Percentiles rank a stretch among this genome's conserved stretches.
These are phyloP conservation scores for Amanita pallidorosea DNA, from an alignment of 768 basidiomycete genomes.

Conservation along the genomic window DNA sequence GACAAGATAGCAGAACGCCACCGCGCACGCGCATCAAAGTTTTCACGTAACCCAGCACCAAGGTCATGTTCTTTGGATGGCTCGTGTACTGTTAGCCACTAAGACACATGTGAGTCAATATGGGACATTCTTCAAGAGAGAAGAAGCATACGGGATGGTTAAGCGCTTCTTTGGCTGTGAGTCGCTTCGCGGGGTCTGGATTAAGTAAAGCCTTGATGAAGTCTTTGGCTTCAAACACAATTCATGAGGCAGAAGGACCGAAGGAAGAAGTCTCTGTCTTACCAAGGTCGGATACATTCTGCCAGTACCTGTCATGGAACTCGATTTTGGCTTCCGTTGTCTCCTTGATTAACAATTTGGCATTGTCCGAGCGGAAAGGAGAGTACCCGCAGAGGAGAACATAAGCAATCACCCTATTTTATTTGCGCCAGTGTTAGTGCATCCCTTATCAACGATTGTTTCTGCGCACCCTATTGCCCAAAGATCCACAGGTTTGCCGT, in stretches of 20 bases:
- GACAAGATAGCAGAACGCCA: conserved; percentile 65
- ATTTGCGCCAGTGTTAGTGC: not conserved
- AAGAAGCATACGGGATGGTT: conserved; percentile 21
- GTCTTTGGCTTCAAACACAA: conserved; percentile 50
- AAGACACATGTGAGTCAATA: not conserved
- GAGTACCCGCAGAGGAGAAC: conserved; percentile 92
- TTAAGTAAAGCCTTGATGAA: conserved; percentile 70
- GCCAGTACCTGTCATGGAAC: conserved; percentile 94
- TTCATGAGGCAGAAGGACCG: not conserved
- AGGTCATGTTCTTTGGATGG: conserved; percentile 70
- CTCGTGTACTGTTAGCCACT: conserved; percentile 35
- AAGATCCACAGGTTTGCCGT: conserved; percentile 87
- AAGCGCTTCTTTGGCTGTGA: conserved; percentile 64
- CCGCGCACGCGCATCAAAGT: conserved; percentile 66
- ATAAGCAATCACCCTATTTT: conserved; percentile 79
- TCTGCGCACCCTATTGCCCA: conserved; percentile 79
- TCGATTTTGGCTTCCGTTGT: conserved; percentile 79
- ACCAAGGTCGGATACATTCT: conserved; percentile 77
- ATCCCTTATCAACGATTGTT: not conserved
- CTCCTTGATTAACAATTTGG: conserved; percentile 65
- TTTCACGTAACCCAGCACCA: conserved; percentile 57
- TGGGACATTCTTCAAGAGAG: not conserved
- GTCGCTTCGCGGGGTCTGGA: conserved; percentile 59
- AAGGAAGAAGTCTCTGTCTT: conserved; percentile 6
- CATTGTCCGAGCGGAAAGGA: conserved; percentile 83